A percentile compares a stretch with the other conserved stretches of the same genome.
phyloP scores from a whole-genome alignment of 345 rosid genomes.

The Euphorbia pulcherrima region DNA sequence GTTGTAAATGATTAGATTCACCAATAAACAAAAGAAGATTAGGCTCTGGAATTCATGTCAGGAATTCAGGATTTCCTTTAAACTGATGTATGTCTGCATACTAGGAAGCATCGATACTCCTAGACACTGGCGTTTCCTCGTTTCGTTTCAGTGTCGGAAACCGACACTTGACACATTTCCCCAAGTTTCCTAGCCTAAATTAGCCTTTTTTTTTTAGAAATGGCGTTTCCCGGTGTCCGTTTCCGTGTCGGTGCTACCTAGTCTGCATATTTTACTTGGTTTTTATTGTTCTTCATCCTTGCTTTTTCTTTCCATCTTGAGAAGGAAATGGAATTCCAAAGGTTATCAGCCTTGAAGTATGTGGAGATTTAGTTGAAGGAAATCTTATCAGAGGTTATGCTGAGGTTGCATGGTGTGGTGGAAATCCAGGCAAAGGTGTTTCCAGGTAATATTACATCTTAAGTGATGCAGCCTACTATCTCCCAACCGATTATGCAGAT shows the following conservation, averaged over 20 bases:
- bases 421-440: constrained; percentile 90
- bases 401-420: constrained; percentile 97
- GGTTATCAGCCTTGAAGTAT: constrained; percentile 80
- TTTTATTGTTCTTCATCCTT: constrained; percentile 11
- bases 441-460: constrained; percentile 52
- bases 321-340: constrained; percentile 90
- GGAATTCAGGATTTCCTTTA: neutral
- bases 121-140: too few species aligned
- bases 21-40: neutral
- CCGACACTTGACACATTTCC: too few species aligned
- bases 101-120: too few species aligned
- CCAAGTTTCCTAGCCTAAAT: too few species aligned
- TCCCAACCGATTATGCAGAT: neutral
- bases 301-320: constrained; percentile 22
- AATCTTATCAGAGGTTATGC: constrained; percentile 62
- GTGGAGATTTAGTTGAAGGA: constrained; percentile 85
- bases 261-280: constrained; percentile 5
- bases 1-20: neutral
- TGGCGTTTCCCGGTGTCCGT: too few species aligned
- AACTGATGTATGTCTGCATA: neutral
- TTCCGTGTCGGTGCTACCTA: too few species aligned
- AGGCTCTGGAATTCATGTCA: neutral
- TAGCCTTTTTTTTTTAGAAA: too few species aligned
- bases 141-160: too few species aligned
- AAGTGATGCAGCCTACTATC: neutral